These are phyloP conservation scores for Nemania sp. DNA, from an alignment of 2,329 filamentous ascomycete species.

Conservation along the genomic window DNA sequence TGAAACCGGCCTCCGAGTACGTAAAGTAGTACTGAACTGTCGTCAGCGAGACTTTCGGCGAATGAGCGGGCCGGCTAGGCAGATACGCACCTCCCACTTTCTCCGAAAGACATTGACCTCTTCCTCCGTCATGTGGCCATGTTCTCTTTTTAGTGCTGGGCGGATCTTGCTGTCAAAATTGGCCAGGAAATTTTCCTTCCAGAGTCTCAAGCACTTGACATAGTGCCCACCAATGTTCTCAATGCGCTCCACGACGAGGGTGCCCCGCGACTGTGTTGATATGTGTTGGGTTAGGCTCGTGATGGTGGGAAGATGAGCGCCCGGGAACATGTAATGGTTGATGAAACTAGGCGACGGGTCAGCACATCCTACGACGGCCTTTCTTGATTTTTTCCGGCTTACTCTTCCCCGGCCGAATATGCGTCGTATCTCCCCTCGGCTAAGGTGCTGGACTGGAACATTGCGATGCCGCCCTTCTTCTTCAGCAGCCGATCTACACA, in stretches of 20 bases:
- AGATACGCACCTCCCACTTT: background rate
- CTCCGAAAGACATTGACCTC: background rate
- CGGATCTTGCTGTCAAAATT: background rate
- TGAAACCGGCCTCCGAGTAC: background rate
- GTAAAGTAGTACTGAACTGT: background rate
- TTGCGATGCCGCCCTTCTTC: background rate
- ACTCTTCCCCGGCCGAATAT: too few species aligned
- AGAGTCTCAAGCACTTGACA: background rate
- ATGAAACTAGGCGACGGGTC: background rate
- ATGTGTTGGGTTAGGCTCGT: background rate
- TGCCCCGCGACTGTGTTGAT: background rate
- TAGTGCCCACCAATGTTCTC: background rate
- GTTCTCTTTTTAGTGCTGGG: background rate
- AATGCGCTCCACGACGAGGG: background rate
- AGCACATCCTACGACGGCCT: background rate
- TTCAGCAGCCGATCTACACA: background rate
- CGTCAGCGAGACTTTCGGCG: too few species aligned
- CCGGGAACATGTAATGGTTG: background rate
- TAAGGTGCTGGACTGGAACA: background rate
- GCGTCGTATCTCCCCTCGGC: background rate
- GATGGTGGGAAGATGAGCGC: background rate
- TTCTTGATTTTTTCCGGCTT: too few species aligned
- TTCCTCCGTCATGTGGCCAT: background rate
- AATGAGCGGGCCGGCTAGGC: too few species aligned
- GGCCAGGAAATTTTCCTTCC: background rate